Percentiles rank a stretch among this genome's conserved stretches.
Conservation (phyloP, 2,329 filamentous ascomycete species). For the Penicillium decumbens region DNA sequence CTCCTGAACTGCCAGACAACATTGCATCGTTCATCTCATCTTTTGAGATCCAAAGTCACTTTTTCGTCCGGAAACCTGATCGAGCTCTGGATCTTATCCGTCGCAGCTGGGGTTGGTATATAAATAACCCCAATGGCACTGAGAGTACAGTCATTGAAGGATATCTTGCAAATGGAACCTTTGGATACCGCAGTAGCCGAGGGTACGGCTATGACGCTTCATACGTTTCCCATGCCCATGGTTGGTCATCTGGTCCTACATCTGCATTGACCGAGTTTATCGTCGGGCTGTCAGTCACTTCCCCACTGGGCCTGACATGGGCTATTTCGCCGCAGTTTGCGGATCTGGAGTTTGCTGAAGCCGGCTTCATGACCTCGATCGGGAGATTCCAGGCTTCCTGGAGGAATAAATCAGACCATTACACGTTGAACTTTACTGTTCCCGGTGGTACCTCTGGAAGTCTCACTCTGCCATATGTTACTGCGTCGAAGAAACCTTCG, state of each 20-base stretch:
- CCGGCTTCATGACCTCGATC: slow-evolving; percentile 45
- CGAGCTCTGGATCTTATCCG: slow-evolving; percentile 56
- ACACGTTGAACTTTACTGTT: slow-evolving; percentile 22
- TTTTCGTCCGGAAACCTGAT: slow-evolving; percentile 45
- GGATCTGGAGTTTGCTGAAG: slow-evolving; percentile 42
- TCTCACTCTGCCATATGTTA: slow-evolving; percentile 23
- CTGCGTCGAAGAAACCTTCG: slow-evolving; percentile 18
- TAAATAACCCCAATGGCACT: slow-evolving; percentile 55
- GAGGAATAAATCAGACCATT: slow-evolving; percentile 13
- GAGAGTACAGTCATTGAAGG: slow-evolving; percentile 57
- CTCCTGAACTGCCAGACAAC: slow-evolving; percentile 55
- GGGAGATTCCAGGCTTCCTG: slow-evolving; percentile 38
- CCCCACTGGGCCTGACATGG: slow-evolving; percentile 42
- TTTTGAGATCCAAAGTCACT: slow-evolving; percentile 57
- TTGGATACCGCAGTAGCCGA: slow-evolving; percentile 51
- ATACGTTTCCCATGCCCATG: slow-evolving; percentile 43
- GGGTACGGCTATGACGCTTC: slow-evolving; percentile 50
- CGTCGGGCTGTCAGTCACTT: slow-evolving; percentile 43
- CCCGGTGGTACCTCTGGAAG: slow-evolving; percentile 21
- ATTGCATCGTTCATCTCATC: slow-evolving; percentile 56
- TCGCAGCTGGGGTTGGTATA: slow-evolving; percentile 57
- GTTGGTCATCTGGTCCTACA: slow-evolving; percentile 44
- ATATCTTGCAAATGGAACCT: slow-evolving; percentile 53
- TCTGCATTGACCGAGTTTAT: slow-evolving; percentile 44
- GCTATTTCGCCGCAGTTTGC: slow-evolving; percentile 43